A percentile compares a stretch with the other conserved stretches of the same genome.
phyloP scores from a whole-genome alignment of 2,329 filamentous ascomycete species.

The Colletotrichum truncatum region DNA sequence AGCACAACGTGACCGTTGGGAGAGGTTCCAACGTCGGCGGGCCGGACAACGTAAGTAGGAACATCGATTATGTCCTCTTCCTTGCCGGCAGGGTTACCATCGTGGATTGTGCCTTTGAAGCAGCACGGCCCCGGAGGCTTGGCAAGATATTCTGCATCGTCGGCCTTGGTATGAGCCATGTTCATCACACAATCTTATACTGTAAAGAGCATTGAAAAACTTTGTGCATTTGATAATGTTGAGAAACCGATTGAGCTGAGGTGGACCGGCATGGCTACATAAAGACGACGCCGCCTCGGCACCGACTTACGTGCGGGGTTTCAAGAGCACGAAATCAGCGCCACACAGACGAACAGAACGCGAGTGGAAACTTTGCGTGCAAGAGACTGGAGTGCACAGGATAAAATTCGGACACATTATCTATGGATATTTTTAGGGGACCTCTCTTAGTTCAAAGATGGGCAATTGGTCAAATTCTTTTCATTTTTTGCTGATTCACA shows the following conservation, averaged over 20 bases:
- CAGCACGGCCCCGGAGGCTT: conserved; percentile 49
- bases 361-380: no score
- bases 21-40: conserved; percentile 6
- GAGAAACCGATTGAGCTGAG: not conserved
- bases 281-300: not conserved
- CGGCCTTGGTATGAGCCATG: conserved; percentile 2
- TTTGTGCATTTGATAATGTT: not conserved
- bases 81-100: conserved; percentile 45
- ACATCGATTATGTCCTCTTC: conserved; percentile 43
- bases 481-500: no score
- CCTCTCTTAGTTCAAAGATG: no score
- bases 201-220: not conserved
- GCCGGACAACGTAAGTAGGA: conserved; percentile 46
- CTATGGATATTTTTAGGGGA: no score
- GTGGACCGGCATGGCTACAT: not conserved
- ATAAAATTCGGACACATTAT: no score
- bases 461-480: no score
- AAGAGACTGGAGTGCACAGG: no score
- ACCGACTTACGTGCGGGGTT: conserved; percentile 5
- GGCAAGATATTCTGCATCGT: conserved; percentile 35
- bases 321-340: not conserved
- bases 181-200: not conserved
- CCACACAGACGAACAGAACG: not conserved
- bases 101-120: conserved; percentile 48
- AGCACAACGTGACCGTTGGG: conserved; percentile 52